Evolutionary conservation across 2,329 filamentous ascomycete species (phyloP).

Genomic region (Phialophora chinensis): DNA sequence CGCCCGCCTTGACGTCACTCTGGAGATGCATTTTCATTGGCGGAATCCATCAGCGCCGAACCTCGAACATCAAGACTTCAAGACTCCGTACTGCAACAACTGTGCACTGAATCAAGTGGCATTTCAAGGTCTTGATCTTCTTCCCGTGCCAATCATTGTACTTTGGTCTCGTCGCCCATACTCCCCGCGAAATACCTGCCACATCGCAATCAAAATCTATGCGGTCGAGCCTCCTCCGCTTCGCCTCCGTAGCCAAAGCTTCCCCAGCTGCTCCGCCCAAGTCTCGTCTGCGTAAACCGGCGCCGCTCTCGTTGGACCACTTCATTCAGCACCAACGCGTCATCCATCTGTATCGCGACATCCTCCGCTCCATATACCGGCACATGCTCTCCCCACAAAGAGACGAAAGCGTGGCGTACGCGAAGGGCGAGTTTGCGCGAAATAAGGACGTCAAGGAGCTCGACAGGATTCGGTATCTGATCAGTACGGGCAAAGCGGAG

Average conservation of each 20-base stretch:
- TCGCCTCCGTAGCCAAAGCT: conserved; percentile 3
- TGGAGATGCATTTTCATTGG: background rate
- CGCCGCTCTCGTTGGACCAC: conserved; percentile 38
- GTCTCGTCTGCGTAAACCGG: conserved; percentile 21
- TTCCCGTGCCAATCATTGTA: background rate
- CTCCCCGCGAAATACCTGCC: background rate
- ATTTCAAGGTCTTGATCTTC: background rate
- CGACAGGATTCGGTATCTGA: conserved; percentile 53
- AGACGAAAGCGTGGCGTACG: conserved; percentile 50
- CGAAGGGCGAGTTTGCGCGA: conserved; percentile 52
- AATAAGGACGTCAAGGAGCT: conserved; percentile 52
- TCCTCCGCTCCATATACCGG: conserved; percentile 50
- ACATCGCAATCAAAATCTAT: background rate
- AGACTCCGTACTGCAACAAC: background rate
- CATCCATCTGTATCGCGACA: conserved; percentile 52
- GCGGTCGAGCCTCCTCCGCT: conserved; percentile 3
- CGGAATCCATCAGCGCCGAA: background rate
- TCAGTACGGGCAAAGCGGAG: conserved; percentile 55
- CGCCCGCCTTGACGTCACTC: background rate
- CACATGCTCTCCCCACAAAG: conserved; percentile 35
- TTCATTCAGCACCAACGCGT: conserved; percentile 53
- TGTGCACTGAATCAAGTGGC: background rate
- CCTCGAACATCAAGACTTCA: background rate
- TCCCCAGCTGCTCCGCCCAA: background rate
- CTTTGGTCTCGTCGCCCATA: background rate